Evolutionary conservation across 179 eudicot species (phyloP).

Genomic region (Corrigiola litoralis): DNA sequence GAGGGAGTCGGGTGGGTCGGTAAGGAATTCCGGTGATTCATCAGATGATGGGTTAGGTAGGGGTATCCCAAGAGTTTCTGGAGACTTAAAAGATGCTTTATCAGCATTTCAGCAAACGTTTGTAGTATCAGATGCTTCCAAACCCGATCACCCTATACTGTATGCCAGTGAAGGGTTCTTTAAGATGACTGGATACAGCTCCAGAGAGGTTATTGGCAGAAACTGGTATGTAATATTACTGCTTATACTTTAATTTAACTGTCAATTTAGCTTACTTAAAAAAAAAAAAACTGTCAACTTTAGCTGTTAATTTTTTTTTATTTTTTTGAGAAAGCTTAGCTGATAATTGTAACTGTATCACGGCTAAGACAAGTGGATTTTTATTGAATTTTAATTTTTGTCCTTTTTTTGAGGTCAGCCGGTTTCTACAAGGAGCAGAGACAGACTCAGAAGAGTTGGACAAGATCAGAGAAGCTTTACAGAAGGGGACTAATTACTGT

Average conservation of each 20-base stretch:
- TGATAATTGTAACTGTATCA: no score
- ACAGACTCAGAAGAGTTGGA: slow-evolving; percentile 86
- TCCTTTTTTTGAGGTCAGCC: slow-evolving; percentile 37
- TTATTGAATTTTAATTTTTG: no score
- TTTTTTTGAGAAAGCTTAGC: no score
- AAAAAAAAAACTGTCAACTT: not conserved
- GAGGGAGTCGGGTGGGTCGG: slow-evolving; percentile 70
- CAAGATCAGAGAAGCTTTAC: slow-evolving; percentile 71
- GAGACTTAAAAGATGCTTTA: slow-evolving; percentile 80
- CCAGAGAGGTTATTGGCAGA: slow-evolving; percentile 88
- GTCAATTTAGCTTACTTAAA: slow-evolving; percentile 6
- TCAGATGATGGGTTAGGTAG: slow-evolving; percentile 61
- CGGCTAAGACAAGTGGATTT: no score
- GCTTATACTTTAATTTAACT: not conserved
- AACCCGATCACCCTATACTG: slow-evolving; percentile 76
- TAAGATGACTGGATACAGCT: slow-evolving; percentile 87
- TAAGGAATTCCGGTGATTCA: slow-evolving; percentile 77
- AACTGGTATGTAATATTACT: slow-evolving; percentile 42
- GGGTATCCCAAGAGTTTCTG: slow-evolving; percentile 61
- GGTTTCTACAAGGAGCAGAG: slow-evolving; percentile 82
- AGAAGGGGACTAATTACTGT: slow-evolving; percentile 61
- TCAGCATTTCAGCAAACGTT: slow-evolving; percentile 94
- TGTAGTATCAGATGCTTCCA: slow-evolving; percentile 90
- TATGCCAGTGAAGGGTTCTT: slow-evolving; percentile 99
- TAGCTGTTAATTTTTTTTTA: not conserved